These are phyloP conservation scores for Ophiosphaerella korrae DNA, from an alignment of 2,329 filamentous ascomycete species.

Conservation along the genomic window DNA sequence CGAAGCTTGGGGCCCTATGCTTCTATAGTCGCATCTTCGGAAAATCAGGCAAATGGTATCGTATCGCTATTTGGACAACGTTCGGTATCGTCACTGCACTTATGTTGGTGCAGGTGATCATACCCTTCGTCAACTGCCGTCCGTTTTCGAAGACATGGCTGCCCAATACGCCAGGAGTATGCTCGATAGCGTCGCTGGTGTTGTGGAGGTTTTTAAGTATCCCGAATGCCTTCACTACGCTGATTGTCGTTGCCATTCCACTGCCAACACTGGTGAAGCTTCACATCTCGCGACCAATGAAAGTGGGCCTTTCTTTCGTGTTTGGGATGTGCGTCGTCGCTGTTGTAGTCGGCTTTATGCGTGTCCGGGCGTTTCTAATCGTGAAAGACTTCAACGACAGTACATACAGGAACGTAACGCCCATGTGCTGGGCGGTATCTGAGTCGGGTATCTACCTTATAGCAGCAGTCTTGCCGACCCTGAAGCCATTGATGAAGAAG, in stretches of 20 bases:
- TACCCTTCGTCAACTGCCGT: slow-evolving; percentile 29
- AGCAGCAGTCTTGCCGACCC: slow-evolving; percentile 24
- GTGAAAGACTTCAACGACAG: slow-evolving; percentile 24
- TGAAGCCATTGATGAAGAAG: slow-evolving; percentile 20
- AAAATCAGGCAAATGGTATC: slow-evolving; percentile 8
- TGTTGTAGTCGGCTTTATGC: slow-evolving; percentile 24
- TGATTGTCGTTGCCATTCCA: slow-evolving; percentile 23
- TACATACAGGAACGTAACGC: slow-evolving; percentile 19
- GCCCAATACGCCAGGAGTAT: slow-evolving; percentile 3
- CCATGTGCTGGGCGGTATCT: slow-evolving; percentile 26
- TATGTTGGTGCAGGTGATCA: slow-evolving; percentile 23
- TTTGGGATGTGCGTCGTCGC: slow-evolving; percentile 19
- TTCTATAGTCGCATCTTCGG: slow-evolving; percentile 21
- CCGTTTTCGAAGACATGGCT: slow-evolving; percentile 26
- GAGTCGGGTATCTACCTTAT: slow-evolving; percentile 29
- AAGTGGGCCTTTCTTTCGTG: slow-evolving; percentile 14
- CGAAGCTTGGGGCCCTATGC: slow-evolving; percentile 25
- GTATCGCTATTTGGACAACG: slow-evolving; percentile 16
- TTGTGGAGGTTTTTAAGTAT: slow-evolving; percentile 28
- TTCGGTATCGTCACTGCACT: slow-evolving; percentile 18
- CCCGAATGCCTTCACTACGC: slow-evolving; percentile 23
- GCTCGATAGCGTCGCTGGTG: slow-evolving; percentile 12
- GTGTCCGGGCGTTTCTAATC: slow-evolving; percentile 18
- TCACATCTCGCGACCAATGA: slow-evolving; percentile 12
- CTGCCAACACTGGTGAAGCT: slow-evolving; percentile 21